A percentile compares a stretch with the other conserved stretches of the same genome.
Evolutionary conservation across 768 basidiomycete genomes (phyloP).

Genomic region (Hemileccinum rubropunctum): DNA sequence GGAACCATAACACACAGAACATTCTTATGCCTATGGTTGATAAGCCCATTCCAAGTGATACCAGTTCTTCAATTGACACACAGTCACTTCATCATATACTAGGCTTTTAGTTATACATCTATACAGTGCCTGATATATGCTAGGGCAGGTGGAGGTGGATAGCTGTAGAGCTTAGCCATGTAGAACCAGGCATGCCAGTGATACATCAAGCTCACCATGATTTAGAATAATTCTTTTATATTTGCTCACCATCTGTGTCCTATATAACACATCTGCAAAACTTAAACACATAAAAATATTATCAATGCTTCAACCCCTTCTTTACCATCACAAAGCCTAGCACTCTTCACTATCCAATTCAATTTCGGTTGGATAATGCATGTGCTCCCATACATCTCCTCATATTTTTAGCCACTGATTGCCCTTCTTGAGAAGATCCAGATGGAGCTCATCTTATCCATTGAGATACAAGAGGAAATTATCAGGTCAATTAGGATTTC

Average conservation of each 20-base stretch:
- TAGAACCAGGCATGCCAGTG: background rate
- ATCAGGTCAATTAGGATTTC: too few relatives aligned
- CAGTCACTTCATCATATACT: too few relatives aligned
- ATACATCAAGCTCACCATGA: background rate
- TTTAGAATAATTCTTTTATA: slow-evolving; percentile 12
- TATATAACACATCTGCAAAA: background rate
- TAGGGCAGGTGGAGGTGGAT: background rate
- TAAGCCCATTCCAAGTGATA: too few relatives aligned
- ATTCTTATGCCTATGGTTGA: too few relatives aligned
- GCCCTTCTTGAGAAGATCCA: too few relatives aligned
- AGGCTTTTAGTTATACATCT: too few relatives aligned
- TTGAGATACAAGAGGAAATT: too few relatives aligned
- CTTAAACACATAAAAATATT: background rate
- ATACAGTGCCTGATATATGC: background rate
- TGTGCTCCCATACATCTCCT: background rate
- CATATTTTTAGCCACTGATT: too few relatives aligned
- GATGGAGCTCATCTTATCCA: too few relatives aligned
- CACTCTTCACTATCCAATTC: background rate
- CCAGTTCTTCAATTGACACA: too few relatives aligned
- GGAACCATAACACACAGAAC: too few relatives aligned
- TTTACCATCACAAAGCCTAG: background rate
- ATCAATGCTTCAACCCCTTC: slow-evolving; percentile 3
- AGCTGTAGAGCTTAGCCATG: slow-evolving; percentile 1
- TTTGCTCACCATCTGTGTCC: slow-evolving; percentile 6
- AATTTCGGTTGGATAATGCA: background rate